Evolutionary conservation across 176 grass and related monocot species (phyloP).

Genomic region (Phragmites australis): DNA sequence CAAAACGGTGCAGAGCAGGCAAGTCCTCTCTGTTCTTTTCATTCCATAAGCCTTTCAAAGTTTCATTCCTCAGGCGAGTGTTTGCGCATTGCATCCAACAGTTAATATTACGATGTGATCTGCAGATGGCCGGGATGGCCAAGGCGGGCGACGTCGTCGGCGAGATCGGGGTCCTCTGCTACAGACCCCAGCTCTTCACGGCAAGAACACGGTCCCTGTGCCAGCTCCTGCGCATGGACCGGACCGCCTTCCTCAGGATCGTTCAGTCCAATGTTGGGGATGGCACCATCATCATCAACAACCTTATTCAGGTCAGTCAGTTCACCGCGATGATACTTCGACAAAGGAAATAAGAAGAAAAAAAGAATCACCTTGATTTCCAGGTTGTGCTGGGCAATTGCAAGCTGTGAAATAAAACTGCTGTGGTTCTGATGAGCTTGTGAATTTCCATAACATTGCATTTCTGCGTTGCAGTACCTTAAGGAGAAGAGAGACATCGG

Average conservation of each 20-base stretch:
- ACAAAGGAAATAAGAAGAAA: too few relatives aligned
- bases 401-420: neutral
- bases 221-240: slow-evolving; percentile 76
- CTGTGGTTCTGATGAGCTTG: neutral
- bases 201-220: slow-evolving; percentile 64
- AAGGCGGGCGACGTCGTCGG: slow-evolving; percentile 64
- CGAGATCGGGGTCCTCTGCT: slow-evolving; percentile 81
- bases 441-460: neutral
- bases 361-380: neutral
- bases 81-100: neutral
- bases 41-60: neutral
- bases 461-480: slow-evolving; percentile 44
- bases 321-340: neutral
- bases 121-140: slow-evolving; percentile 48
- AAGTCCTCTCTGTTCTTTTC: slow-evolving; percentile 18
- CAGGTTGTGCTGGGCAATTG: neutral
- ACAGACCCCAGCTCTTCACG: slow-evolving; percentile 80
- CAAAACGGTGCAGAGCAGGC: slow-evolving; percentile 46
- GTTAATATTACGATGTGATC: neutral
- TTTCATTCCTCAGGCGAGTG: neutral
- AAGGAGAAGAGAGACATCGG: slow-evolving; percentile 51
- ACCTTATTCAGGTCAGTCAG: slow-evolving; percentile 54
- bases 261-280: slow-evolving; percentile 76
- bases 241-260: slow-evolving; percentile 50
- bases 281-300: slow-evolving; percentile 75